phyloP scores from a whole-genome alignment of 2,329 filamentous ascomycete genomes.

The Cadophora malorum region DNA sequence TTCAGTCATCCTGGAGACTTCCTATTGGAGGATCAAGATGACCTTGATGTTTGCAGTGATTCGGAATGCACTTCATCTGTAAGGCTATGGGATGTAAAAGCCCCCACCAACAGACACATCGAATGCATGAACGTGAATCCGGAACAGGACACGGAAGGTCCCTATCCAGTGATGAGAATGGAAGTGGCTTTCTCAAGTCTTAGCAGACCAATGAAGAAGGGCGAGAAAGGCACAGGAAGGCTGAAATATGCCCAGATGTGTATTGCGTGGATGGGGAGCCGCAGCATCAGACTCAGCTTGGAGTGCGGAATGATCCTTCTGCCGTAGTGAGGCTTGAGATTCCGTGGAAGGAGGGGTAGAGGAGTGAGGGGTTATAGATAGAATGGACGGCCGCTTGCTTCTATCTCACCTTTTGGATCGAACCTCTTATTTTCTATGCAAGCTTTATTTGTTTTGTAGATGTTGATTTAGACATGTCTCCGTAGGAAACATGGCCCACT shows the following conservation, averaged over 20 bases:
- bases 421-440: background rate
- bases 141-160: background rate
- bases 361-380: slow-evolving; percentile 10
- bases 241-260: slow-evolving; percentile 10
- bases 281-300: slow-evolving; percentile 4
- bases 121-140: slow-evolving; percentile 6
- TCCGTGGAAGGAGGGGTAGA: background rate
- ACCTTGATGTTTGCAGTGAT: background rate
- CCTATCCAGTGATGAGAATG: background rate
- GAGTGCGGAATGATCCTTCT: slow-evolving; percentile 10
- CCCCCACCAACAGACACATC: slow-evolving; percentile 11
- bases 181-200: background rate
- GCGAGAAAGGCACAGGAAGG: background rate
- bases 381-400: slow-evolving; percentile 1
- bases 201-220: background rate
- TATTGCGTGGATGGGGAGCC: slow-evolving; percentile 13
- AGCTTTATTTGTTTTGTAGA: background rate
- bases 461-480: slow-evolving; percentile 7
- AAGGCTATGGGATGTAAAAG: background rate
- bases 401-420: background rate
- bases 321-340: slow-evolving; percentile 5
- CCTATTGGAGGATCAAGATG: background rate
- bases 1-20: background rate
- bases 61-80: background rate
- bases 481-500: background rate